Evolutionary conservation across 2,329 filamentous ascomycete species (phyloP), one percentile per base, ranked within the genome.

Genomic region (Colletotrichum sp.): DNA sequence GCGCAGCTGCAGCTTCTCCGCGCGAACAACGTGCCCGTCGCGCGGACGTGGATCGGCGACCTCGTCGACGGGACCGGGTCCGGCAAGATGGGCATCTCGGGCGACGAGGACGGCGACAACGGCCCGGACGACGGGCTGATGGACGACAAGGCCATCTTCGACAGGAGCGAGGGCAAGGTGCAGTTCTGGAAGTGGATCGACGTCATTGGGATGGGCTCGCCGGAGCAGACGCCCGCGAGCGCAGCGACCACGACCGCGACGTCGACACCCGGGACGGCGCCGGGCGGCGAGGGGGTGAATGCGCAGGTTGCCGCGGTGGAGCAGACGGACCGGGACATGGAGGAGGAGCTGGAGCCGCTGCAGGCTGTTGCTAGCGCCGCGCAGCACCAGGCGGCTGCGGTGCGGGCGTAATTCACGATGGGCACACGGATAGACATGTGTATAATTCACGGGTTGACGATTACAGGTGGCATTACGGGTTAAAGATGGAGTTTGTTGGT

Each of bases 111-210:
- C 59, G 75, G 72, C 18, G 76, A 75, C 67, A 77, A 68, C 32
- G 68, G 78, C 1, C 78, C 78, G 26, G 78, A 82, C 48, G 86
- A 87, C 55, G 87, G 87, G 3, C 79, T 88, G 34, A 77, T 83
- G 52, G 84, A 90, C 63, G 90, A 92, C 78, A 84, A 83, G 78
- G 86, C 86, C 68, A 92, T 92, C 64, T 86, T 92, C 6, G 84
- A 88, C 69, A 85, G 84, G 34, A 85, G 83, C 74, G 85, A 80
- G 2, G 81, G 81, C 2, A 78, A 78, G 2, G 85, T 92, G 9
- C 85, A 86, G 4, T 83, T 85, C 70, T 92, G 90, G 90, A 81
- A 83, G 57, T 90, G 87, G 87, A 87, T 92, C 75, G 87, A 91
- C 66, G 83, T 88, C 24, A 85, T 90, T 4, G 90, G 89, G 9